Conservation (phyloP, 2,329 filamentous ascomycete genomes). For the Geosmithia putterillii region DNA sequence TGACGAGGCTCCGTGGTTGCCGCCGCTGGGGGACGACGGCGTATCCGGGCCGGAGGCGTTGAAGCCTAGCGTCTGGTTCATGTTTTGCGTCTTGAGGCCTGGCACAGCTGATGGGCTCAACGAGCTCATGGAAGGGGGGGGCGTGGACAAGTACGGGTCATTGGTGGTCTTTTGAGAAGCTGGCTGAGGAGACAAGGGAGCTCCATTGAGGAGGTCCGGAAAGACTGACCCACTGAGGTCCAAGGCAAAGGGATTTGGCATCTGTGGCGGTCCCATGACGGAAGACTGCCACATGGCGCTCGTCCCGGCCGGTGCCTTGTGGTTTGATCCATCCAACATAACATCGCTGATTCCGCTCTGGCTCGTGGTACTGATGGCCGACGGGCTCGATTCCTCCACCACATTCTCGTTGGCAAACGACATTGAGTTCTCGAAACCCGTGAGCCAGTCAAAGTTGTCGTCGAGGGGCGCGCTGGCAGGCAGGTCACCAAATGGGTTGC, state of each 20-base stretch:
- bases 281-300: slow-evolving; percentile 58
- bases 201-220: slow-evolving; percentile 60
- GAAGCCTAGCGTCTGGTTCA: slow-evolving; percentile 56
- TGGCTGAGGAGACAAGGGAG: slow-evolving; percentile 68
- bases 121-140: slow-evolving; percentile 60
- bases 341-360: slow-evolving; percentile 85
- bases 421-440: slow-evolving; percentile 69
- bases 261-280: slow-evolving; percentile 56
- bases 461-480: slow-evolving; percentile 50
- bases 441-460: slow-evolving; percentile 71
- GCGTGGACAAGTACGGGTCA: slow-evolving; percentile 69
- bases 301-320: slow-evolving; percentile 38
- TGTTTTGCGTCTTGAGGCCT: slow-evolving; percentile 46
- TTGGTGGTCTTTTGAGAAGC: slow-evolving; percentile 54
- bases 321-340: slow-evolving; percentile 73
- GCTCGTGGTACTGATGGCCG: slow-evolving; percentile 88
- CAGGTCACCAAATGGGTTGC: slow-evolving; percentile 43
- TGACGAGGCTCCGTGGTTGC: slow-evolving; percentile 33
- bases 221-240: slow-evolving; percentile 66
- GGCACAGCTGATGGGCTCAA: slow-evolving; percentile 62
- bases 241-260: slow-evolving; percentile 59
- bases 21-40: slow-evolving; percentile 58
- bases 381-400: slow-evolving; percentile 87
- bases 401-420: slow-evolving; percentile 67
- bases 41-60: slow-evolving; percentile 49